A percentile compares a stretch with the other conserved stretches of the same genome.
phyloP scores from a whole-genome alignment of 257 asterid genomes.

The Thymus quinquecostatus region DNA sequence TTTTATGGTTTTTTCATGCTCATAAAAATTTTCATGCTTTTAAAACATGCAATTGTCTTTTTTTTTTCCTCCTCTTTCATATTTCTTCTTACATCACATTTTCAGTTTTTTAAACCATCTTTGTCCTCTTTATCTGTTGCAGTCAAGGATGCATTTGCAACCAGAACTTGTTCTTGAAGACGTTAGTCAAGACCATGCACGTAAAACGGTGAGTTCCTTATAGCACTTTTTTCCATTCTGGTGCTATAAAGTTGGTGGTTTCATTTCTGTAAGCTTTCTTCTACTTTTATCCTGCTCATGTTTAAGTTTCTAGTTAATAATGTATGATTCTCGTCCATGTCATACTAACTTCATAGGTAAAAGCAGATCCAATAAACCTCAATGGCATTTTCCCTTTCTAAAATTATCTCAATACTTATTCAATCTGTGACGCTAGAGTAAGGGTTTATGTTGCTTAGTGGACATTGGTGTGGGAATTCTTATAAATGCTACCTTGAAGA shows the following conservation, averaged over 20 bases:
- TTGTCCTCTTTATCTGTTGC: slow-evolving; percentile 37
- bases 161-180: slow-evolving; percentile 96
- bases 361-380: neutral
- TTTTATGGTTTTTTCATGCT: slow-evolving; percentile 3
- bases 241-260: slow-evolving; percentile 8
- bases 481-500: no score
- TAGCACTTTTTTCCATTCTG: slow-evolving; percentile 4
- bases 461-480: no score
- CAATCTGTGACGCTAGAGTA: neutral
- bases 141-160: slow-evolving; percentile 94
- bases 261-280: slow-evolving; percentile 16
- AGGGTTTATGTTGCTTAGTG: neutral
- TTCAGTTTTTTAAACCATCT: slow-evolving; percentile 4
- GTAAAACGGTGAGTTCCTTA: slow-evolving; percentile 77
- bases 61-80: neutral
- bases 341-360: neutral
- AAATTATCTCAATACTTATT: neutral
- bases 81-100: slow-evolving; percentile 15
- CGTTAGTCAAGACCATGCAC: slow-evolving; percentile 99
- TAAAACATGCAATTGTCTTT: slow-evolving; percentile 12
- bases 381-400: neutral
- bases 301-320: slow-evolving; percentile 4
- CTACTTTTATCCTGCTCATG: neutral
- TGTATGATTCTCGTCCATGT: neutral
- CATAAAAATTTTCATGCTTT: slow-evolving; percentile 14